phyloP scores from a whole-genome alignment of 441 rosid species.

The Omphalea diandra region DNA sequence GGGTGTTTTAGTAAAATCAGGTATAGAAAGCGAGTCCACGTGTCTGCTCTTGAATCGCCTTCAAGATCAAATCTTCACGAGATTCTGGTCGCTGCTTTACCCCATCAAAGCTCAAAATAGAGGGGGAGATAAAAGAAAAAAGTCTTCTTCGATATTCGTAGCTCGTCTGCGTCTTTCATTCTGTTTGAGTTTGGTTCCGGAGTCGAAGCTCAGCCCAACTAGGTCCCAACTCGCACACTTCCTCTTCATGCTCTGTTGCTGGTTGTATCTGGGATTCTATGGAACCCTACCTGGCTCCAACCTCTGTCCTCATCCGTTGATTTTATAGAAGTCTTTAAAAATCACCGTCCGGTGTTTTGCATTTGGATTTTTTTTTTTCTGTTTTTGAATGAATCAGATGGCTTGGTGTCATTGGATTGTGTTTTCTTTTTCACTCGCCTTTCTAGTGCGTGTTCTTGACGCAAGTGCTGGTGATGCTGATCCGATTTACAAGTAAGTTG shows the following conservation, averaged over 20 bases:
- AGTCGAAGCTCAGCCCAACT: slow-evolving; percentile 17
- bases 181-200: slow-evolving; percentile 16
- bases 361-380: slow-evolving; percentile 24
- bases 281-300: slow-evolving; percentile 24
- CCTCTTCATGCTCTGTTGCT: neutral
- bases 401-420: slow-evolving; percentile 39
- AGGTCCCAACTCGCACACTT: neutral
- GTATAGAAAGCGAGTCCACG: slow-evolving; percentile 15
- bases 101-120: slow-evolving; percentile 20
- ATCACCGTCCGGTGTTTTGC: slow-evolving; percentile 2
- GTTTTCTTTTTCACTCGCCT: slow-evolving; percentile 27
- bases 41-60: slow-evolving; percentile 26
- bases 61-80: slow-evolving; percentile 25
- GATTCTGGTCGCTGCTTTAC: slow-evolving; percentile 17
- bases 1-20: slow-evolving; percentile 13
- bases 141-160: too few species aligned
- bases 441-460: slow-evolving; percentile 34
- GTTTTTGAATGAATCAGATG: slow-evolving; percentile 35
- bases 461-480: slow-evolving; percentile 79
- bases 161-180: slow-evolving; percentile 13
- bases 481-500: slow-evolving; percentile 62
- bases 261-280: slow-evolving; percentile 10
- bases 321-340: slow-evolving; percentile 21
- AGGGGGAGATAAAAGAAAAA: too few species aligned
- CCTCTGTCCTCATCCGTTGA: slow-evolving; percentile 21